Conservation (phyloP, 768 basidiomycete species). For the Russula dissimulans region DNA sequence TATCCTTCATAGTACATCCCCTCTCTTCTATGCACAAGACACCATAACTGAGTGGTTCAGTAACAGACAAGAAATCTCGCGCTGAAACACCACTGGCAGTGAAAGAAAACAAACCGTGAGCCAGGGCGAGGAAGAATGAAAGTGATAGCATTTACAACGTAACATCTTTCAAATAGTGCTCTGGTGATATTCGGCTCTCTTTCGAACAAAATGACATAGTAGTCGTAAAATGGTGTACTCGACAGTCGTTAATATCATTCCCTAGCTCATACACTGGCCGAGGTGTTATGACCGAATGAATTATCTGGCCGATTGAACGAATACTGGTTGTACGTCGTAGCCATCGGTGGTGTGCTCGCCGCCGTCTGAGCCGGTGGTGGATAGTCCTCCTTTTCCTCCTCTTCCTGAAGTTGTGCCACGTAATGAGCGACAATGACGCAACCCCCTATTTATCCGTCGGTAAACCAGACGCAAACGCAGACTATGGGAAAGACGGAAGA, state of each 20-base stretch:
- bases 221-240: not conserved
- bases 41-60: too few species aligned
- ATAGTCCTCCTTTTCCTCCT: slow-evolving; percentile 31
- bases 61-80: too few species aligned
- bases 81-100: too few species aligned
- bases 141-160: too few species aligned
- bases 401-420: slow-evolving; percentile 42
- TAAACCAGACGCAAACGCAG: not conserved
- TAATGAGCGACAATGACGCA: slow-evolving; percentile 46
- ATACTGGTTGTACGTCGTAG: slow-evolving; percentile 15
- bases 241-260: not conserved
- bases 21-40: too few species aligned
- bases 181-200: not conserved
- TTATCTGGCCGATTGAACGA: not conserved
- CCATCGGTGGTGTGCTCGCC: slow-evolving; percentile 6
- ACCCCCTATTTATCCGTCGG: slow-evolving; percentile 30
- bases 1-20: too few species aligned
- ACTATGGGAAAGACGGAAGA: slow-evolving; percentile 14
- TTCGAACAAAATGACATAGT: not conserved
- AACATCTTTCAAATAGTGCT: too few species aligned
- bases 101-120: too few species aligned
- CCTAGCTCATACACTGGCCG: not conserved
- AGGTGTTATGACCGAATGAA: not conserved
- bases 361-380: slow-evolving; percentile 6
- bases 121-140: too few species aligned